Evolutionary conservation across 2,329 filamentous ascomycete species (phyloP).

Genomic region (Pseudopyrenochaeta lycopersici): DNA sequence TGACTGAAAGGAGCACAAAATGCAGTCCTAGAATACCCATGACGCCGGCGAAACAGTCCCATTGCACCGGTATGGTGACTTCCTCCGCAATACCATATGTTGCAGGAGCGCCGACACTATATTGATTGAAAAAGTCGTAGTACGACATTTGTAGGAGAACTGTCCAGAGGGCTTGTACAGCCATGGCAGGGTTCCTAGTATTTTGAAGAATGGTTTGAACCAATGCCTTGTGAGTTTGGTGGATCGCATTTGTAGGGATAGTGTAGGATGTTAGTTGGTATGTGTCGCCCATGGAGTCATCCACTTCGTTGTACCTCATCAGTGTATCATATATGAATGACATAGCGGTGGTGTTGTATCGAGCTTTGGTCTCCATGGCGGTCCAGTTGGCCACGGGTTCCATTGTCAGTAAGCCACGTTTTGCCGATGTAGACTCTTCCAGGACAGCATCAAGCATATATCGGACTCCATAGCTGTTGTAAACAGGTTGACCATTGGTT

Average conservation of each 20-base stretch:
- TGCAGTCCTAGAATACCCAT: slow-evolving; percentile 7
- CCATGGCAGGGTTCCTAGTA: slow-evolving; percentile 14
- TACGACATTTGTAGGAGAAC: slow-evolving; percentile 15
- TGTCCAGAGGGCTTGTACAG: slow-evolving; percentile 16
- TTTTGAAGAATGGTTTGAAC: slow-evolving; percentile 14
- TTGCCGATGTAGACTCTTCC: neutral
- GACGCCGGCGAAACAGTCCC: slow-evolving; percentile 8
- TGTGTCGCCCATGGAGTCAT: no score
- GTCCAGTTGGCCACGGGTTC: neutral
- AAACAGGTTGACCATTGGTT: neutral
- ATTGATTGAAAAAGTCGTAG: slow-evolving; percentile 14
- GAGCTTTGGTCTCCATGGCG: no score
- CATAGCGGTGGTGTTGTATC: neutral
- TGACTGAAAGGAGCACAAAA: slow-evolving; percentile 2
- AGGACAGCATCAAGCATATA: neutral
- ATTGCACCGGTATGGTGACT: slow-evolving; percentile 4
- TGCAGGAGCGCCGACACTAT: slow-evolving; percentile 1
- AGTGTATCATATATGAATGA: neutral
- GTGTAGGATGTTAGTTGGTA: no score
- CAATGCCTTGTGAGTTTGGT: slow-evolving; percentile 10
- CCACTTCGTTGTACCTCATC: no score
- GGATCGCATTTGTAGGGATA: neutral
- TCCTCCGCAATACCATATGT: neutral
- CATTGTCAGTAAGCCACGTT: neutral
- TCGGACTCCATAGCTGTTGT: neutral